These are phyloP conservation scores for Neurospora discreta DNA, from an alignment of 495 filamentous ascomycete species.

Conservation along the genomic window DNA sequence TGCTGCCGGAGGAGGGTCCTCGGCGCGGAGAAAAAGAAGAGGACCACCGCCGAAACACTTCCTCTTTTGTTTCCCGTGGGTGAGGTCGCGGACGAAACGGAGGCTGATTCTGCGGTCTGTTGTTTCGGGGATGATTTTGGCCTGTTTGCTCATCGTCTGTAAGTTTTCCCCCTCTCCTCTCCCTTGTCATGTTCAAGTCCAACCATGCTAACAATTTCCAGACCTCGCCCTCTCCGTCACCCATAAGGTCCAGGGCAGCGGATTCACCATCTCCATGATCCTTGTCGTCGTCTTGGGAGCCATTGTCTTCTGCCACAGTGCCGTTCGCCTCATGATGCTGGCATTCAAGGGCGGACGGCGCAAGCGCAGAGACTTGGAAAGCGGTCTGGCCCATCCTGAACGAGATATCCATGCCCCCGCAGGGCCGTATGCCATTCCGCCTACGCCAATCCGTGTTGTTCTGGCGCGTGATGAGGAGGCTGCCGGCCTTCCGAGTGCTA, in stretches of 20 bases:
- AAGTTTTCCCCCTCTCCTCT: conserved; percentile 15
- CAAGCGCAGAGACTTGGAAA: conserved; percentile 11
- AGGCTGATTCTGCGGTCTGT: conserved; percentile 47
- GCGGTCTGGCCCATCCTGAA: neutral
- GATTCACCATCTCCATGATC: conserved; percentile 66
- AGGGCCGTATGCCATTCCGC: conserved; percentile 44
- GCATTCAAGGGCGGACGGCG: conserved; percentile 28
- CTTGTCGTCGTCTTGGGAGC: conserved; percentile 60
- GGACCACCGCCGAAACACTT: conserved; percentile 28
- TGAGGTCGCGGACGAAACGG: conserved; percentile 41
- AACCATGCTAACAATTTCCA: conserved; percentile 19
- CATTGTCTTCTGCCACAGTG: conserved; percentile 68
- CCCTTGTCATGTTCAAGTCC: no score
- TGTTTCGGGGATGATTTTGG: conserved; percentile 43
- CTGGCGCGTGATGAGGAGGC: conserved; percentile 53
- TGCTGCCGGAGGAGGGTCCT: neutral
- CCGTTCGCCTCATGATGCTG: conserved; percentile 62
- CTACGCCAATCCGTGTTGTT: conserved; percentile 49
- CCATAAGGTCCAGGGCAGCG: conserved; percentile 40
- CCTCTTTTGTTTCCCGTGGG: conserved; percentile 40
- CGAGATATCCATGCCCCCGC: conserved; percentile 8
- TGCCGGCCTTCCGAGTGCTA: conserved; percentile 38
- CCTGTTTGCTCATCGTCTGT: conserved; percentile 49
- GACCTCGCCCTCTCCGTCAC: conserved; percentile 60
- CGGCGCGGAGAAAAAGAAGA: neutral